phyloP scores from a whole-genome alignment of 192 early-diverging fungal species.

The Umbelopsis isabellina region DNA sequence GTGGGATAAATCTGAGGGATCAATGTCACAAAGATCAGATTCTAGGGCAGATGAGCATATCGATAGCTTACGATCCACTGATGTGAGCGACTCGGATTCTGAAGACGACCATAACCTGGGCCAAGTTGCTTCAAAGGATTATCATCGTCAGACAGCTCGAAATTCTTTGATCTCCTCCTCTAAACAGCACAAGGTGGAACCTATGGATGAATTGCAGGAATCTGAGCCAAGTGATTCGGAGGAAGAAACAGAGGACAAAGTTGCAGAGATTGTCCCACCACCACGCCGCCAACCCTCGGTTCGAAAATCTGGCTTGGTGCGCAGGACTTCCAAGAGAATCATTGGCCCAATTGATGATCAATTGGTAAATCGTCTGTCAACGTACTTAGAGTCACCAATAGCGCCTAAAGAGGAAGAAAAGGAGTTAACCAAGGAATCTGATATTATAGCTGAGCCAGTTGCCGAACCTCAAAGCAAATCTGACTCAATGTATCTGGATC shows the following conservation, averaged over 20 bases:
- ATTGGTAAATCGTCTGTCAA: neutral
- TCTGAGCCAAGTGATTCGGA: too few relatives aligned
- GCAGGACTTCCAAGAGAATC: conserved; percentile 4
- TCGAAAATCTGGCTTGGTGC: neutral
- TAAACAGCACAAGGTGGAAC: too few relatives aligned
- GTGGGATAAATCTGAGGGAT: neutral
- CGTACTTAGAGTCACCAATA: neutral
- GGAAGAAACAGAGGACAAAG: neutral
- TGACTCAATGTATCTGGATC: too few relatives aligned
- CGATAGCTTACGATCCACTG: conserved; percentile 2
- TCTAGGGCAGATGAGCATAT: neutral
- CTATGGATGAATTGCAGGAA: too few relatives aligned
- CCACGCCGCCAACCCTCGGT: neutral
- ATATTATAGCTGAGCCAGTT: too few relatives aligned
- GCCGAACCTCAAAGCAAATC: too few relatives aligned
- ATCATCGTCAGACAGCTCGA: too few relatives aligned
- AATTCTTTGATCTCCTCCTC: too few relatives aligned
- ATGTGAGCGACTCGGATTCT: neutral
- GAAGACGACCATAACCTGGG: neutral
- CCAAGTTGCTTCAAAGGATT: too few relatives aligned
- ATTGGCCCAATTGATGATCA: conserved; percentile 6
- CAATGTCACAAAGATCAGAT: neutral
- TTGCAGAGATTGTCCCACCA: neutral
- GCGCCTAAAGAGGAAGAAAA: too few relatives aligned
- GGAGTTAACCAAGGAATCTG: too few relatives aligned